A percentile compares a stretch with the other conserved stretches of the same genome.
Conservation (phyloP, 2,329 filamentous ascomycete species). For the Xylaria sp. region DNA sequence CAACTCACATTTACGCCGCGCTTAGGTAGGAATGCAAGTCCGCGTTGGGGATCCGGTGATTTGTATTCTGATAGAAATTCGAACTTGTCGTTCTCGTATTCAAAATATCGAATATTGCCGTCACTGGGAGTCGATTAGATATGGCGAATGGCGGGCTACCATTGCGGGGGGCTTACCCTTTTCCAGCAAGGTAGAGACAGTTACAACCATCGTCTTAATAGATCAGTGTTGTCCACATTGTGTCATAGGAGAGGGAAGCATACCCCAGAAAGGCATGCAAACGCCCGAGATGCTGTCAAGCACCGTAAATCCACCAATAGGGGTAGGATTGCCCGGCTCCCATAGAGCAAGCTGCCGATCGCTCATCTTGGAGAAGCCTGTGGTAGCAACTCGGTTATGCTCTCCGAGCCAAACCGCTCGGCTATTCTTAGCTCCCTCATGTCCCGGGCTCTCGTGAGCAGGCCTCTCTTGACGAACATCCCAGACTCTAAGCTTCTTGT, state of each 20-base stretch:
- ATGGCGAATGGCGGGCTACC: conserved; percentile 8
- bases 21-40: conserved; percentile 92
- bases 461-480: conserved; percentile 92
- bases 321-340: conserved; percentile 86
- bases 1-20: conserved; percentile 82
- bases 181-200: conserved; percentile 94
- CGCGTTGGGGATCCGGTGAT: conserved; percentile 92
- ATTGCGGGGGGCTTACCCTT: conserved; percentile 69
- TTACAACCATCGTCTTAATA: conserved; percentile 83
- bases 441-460: conserved; percentile 82
- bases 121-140: conserved; percentile 64
- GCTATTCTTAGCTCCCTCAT: conserved; percentile 96
- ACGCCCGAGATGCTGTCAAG: conserved; percentile 97
- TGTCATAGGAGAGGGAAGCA: conserved; percentile 28
- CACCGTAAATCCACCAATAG: conserved; percentile 86
- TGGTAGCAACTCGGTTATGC: conserved; percentile 93
- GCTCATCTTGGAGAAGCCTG: conserved; percentile 98
- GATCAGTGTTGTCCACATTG: conserved; percentile 29
- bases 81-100: conserved; percentile 98
- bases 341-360: conserved; percentile 94
- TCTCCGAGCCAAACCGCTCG: conserved; percentile 97
- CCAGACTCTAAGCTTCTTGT: conserved; percentile 98
- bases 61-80: conserved; percentile 97
- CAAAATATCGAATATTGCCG: conserved; percentile 98
- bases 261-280: conserved; percentile 98